Evolutionary conservation across 1,139 yeast genomes (phyloP), one percentile per base, ranked within the genome.

Genomic region (Yamadazyma siamensis): DNA sequence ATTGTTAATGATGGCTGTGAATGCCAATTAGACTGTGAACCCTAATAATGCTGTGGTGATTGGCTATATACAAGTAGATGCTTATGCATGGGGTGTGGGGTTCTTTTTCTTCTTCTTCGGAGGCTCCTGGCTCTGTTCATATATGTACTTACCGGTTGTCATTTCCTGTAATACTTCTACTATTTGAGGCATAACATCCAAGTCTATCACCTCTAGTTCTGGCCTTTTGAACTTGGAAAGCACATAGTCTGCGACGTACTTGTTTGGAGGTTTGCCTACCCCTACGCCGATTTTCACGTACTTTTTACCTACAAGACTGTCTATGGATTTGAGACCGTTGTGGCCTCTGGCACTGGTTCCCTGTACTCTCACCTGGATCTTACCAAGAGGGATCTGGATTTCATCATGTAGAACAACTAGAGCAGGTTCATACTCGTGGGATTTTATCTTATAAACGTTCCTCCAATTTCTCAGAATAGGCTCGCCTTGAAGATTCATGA

Each of bases 391-490:
- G 9, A 79, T 51, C 38, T 78, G 81, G 22, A 86, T 54, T 42
- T 87, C 95, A 50, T 87, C 96, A 50, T 85, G 94, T 2, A 86
- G 47, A 1, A 87, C 68, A 2, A 85, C 65, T 35, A 80, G 57
- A 12, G 52, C 56, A 2, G 68, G 66, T 13, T 34, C 25, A 34
- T 49, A 55, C 15, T 40, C 37, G 20, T 35, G 32, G 4, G 22
- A 11, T 29, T 51, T 43, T 20, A 47, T 34, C 19, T 50, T 32
- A 13, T 49, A 38, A 27, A 66, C 55, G 42, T 57, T 55, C 19
- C 48, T 49, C 73, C 78, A 71, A 13, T 75, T 65, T n/a, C 66
- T 65, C 3, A 54, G 42, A 2, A 80, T 59, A 0, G 71, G 64
- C 7, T 51, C 51, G 0, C 94, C 95, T 40, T 82, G 80, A 1